Conservation (phyloP, 768 basidiomycete genomes). For the Termitomyces sp. region DNA sequence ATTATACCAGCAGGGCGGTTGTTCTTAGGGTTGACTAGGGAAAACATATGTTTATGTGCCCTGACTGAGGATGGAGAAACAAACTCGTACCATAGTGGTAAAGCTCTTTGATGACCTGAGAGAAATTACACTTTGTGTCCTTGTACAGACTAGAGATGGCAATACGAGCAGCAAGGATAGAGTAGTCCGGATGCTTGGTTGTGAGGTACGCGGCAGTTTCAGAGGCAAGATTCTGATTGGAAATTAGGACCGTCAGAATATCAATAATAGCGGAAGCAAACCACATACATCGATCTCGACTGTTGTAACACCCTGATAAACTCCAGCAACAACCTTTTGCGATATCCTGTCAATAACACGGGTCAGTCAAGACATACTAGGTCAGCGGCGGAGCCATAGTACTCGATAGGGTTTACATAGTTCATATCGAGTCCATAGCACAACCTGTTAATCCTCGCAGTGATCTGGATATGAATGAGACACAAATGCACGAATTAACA, state of each 20-base stretch:
- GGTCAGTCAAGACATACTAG: not conserved
- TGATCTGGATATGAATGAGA: slow-evolving; percentile 51
- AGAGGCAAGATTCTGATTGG: slow-evolving; percentile 90
- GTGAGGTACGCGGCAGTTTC: slow-evolving; percentile 97
- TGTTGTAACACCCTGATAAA: slow-evolving; percentile 96
- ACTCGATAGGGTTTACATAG: slow-evolving; percentile 92
- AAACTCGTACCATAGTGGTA: too few species aligned
- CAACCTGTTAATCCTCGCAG: slow-evolving; percentile 80
- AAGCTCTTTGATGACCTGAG: too few species aligned
- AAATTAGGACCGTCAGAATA: not conserved
- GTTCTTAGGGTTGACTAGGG: too few species aligned
- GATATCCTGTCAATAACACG: slow-evolving; percentile 54
- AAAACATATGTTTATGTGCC: too few species aligned
- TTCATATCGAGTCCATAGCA: slow-evolving; percentile 94
- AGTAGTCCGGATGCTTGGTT: slow-evolving; percentile 96
- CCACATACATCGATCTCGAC: slow-evolving; percentile 87
- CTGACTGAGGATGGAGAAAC: too few species aligned
- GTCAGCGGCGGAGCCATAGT: slow-evolving; percentile 30
- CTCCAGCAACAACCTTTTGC: slow-evolving; percentile 89
- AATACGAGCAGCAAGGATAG: slow-evolving; percentile 95
- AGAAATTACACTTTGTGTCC: slow-evolving; percentile 22
- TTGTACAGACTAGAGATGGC: slow-evolving; percentile 99
- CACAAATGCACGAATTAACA: too few species aligned
- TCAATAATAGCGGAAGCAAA: not conserved
- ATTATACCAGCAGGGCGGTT: too few species aligned